Evolutionary conservation across 2,329 filamentous ascomycete genomes (phyloP), one percentile per base, ranked within the genome.

Genomic region (Cladophialophora bantiana): DNA sequence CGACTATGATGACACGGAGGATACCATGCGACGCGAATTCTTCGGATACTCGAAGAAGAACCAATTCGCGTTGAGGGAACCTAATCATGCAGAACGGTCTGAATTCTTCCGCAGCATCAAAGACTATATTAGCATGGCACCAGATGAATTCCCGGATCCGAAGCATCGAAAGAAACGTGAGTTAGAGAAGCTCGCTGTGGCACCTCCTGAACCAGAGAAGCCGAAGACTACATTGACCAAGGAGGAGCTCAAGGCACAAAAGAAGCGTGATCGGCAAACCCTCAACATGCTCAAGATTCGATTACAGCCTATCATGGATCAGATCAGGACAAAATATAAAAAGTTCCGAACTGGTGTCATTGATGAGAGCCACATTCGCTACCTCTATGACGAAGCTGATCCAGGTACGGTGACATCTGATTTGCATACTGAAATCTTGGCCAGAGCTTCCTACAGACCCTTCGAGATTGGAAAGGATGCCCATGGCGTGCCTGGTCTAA

Each of bases 241-340:
- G 76, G 91, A 91, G 63, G 92, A 97, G 74, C 85, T 91, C 66
- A 93, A 93, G 76, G 87, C 86, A 2, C 88, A 94, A 76, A 91
- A 90, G 78, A 91, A 93, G 78, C 87, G 88, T 69, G 96, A 99
- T 75, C 89, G 92, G 57, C 89, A 94, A 70, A 87, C 90, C 10
- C 84, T 98, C 62, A 97, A 98, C 76, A 83, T 90, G 66, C 83
- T 99, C 71, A 99, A 98, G 81, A 89, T 96, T 45, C 84, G 90
- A 61, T 88, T 99, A 62, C 94, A 97, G 78, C 93, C 92, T 1
- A 92, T 98, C 72, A 97, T 99, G 93, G 94, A 99, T 72, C 93
- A 97, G 79, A 92, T 99, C 76, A 95, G 96, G 77, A 84, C 85
- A 68, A 93, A 91, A 76, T 96, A 97, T 80, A 92, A 90, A 76